Evolutionary conservation across 73 alveolate species (phyloP).

Genomic region (Uronychia setigera): DNA sequence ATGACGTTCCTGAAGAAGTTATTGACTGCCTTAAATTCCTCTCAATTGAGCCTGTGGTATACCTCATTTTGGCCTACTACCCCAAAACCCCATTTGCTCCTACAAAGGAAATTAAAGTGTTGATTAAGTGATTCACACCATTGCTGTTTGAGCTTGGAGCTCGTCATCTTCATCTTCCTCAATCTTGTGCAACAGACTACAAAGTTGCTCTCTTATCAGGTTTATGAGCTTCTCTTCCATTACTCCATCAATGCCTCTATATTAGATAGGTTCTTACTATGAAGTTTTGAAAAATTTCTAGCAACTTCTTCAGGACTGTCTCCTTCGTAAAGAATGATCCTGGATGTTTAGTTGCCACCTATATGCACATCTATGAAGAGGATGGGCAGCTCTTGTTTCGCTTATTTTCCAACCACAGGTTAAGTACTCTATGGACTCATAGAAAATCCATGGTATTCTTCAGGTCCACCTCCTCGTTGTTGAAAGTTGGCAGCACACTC

Average conservation of each 20-base stretch:
- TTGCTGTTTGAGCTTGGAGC: too few species aligned
- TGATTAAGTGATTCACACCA: too few species aligned
- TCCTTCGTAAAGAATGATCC: slow-evolving; percentile 95
- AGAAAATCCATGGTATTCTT: too few species aligned
- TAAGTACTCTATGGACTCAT: not conserved
- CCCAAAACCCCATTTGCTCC: too few species aligned
- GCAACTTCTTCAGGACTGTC: slow-evolving; percentile 96
- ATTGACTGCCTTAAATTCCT: too few species aligned
- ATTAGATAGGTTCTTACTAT: slow-evolving; percentile 36
- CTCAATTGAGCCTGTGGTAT: too few species aligned
- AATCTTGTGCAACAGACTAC: slow-evolving; percentile 68
- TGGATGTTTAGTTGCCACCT: slow-evolving; percentile 84
- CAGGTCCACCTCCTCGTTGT: too few species aligned
- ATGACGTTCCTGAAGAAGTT: too few species aligned
- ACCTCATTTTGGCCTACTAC: too few species aligned
- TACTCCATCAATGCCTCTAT: slow-evolving; percentile 23
- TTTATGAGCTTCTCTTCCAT: slow-evolving; percentile 66
- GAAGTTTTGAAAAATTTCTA: slow-evolving; percentile 86
- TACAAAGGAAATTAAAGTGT: too few species aligned
- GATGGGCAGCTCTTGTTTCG: slow-evolving; percentile 56
- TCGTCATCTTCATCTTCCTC: slow-evolving; percentile 45
- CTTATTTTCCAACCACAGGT: too few species aligned
- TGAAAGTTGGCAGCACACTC: too few species aligned
- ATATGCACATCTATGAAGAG: slow-evolving; percentile 93
- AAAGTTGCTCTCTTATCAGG: slow-evolving; percentile 56